Base-by-base conservation (phyloP, 768 basidiomycete genomes). In the Suillus placidus region DNA sequence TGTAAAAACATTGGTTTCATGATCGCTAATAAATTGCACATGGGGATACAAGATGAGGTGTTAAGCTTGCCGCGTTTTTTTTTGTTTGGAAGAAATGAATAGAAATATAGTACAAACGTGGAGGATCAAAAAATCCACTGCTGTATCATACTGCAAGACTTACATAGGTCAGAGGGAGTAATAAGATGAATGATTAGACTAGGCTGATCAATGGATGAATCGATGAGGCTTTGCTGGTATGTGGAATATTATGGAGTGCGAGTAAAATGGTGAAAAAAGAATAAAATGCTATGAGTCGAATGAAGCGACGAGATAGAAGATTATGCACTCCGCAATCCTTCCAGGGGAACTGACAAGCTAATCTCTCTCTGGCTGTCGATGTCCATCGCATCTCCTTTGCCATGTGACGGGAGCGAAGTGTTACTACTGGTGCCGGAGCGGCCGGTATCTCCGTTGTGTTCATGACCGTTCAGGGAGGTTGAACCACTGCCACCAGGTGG, bases 151-250 rank as follows among this genome's bases (percentile, higher is more conserved):
- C 42, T 38, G 45, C 38, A 23, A 63, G 30, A 56, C 40, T 26
- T 37, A 54, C 60, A 66, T 75, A 69, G 62, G 64, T 72, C 69
- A 67, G 61, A 51, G 23, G 45, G 61, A 68, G 52, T 32, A 64
- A 69, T 72, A 77, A 75, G 67, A 69, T 73, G 73, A 26, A 69
- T 64, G 70, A 64, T 66, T 78, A 76, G 62, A 73, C 65, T 76
- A 77, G 69, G 67, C 62, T 72, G 65, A 64, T 64, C 67, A 77
- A 70, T 58, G 26, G 40, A 32, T 42, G n/a, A n/a, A n/a, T n/a
- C n/a, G n/a, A n/a, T n/a, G 40, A 60, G 40, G 30, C 12, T 42
- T 60, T 75, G 71, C 72, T 70, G 63, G 64, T 77, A 61, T 60
- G 65, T 74, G 76, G 73, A 74, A 77, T 73, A 70, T 69, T 66